phyloP scores from a whole-genome alignment of 1,139 yeast species.

The Protomyces pachydermus region DNA sequence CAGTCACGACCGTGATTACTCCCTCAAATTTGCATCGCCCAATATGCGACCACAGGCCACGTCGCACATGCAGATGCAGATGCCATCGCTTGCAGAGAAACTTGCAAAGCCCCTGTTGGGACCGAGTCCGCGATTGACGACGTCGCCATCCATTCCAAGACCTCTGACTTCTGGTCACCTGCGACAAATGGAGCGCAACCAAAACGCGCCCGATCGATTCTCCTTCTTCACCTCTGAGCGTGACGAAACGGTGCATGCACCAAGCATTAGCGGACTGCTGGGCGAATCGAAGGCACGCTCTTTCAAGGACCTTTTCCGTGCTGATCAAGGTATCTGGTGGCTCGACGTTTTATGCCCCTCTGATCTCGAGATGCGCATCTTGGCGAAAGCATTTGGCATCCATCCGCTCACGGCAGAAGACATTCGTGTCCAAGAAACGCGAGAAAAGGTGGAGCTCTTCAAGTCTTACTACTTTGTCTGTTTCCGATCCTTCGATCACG shows the following conservation, averaged over 20 bases:
- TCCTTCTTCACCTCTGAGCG: conserved; percentile 74
- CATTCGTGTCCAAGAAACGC: conserved; percentile 77
- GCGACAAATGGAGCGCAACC: conserved; percentile 20
- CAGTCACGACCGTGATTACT: not conserved
- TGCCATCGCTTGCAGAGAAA: conserved; percentile 1
- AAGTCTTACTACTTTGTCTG: conserved; percentile 71
- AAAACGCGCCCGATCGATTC: conserved; percentile 59
- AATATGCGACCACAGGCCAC: conserved; percentile 26
- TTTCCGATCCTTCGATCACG: conserved; percentile 76
- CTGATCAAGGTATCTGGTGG: conserved; percentile 63
- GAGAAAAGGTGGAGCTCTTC: conserved; percentile 77
- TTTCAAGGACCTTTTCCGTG: conserved; percentile 59
- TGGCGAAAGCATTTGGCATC: conserved; percentile 69
- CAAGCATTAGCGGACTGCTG: conserved; percentile 73
- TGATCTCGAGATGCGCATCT: conserved; percentile 60
- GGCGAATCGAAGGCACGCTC: conserved; percentile 51
- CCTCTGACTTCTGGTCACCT: conserved; percentile 17
- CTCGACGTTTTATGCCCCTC: conserved; percentile 66
- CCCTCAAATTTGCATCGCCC: conserved; percentile 7
- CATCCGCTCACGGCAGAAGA: conserved; percentile 78
- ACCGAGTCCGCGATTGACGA: conserved; percentile 3
- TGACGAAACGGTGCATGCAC: conserved; percentile 84
- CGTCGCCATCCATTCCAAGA: conserved; percentile 17
- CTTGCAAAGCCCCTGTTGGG: conserved; percentile 1
- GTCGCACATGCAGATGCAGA: conserved; percentile 17